Evolutionary conservation across 2,329 filamentous ascomycete species (phyloP), one percentile per base, ranked within the genome.

Genomic region (Paecilomyces dactylethromorphus): DNA sequence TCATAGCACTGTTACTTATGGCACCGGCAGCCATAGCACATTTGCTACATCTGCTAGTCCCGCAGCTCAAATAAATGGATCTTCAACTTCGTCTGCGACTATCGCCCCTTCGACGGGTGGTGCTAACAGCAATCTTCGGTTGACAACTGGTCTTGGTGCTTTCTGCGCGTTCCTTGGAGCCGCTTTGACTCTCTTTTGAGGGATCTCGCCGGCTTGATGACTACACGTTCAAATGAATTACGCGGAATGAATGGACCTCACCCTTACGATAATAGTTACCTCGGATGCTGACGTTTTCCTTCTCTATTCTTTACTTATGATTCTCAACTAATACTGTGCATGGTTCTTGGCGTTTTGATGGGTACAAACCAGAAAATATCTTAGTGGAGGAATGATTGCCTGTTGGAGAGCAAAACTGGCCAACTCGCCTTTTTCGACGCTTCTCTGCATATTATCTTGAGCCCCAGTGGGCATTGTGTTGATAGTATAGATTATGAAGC

Each of bases 121-220:
- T 33, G 69, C 66, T 5, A 59, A 54, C 54, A 56, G 45, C 61
- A 50, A 61, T 50, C 55, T 60, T 39, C 55, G 60, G 26, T 24
- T 55, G 26, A 61, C 64, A 10, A 26, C 61, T n/a, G 57, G 50
- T 7, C 53, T 68, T 45, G 56, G 61, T 59, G 56, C 55, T 54
- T 55, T 71, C n/a, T 68, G 64, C 59, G 61, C 61, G 49, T 57
- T 72, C 24, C 53, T 73, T 18, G 61, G 59, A 54, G 58, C 61
- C 26, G 59, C 59, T 18, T 21, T 68, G 31, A 56, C 58, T 18
- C 55, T 68, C 56, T 53, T 65, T 53, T 74, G 58, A 68, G 39
- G 15, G 39, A n/a, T 10, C 5, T 45, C 21, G 1, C n/a, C 39
- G 3, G 21, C n/a, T 33, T 8, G n/a, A 45, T 45, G n/a, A 8